Evolutionary conservation across 306 rosid genomes (phyloP).

Genomic region (Ziziphus jujuba): DNA sequence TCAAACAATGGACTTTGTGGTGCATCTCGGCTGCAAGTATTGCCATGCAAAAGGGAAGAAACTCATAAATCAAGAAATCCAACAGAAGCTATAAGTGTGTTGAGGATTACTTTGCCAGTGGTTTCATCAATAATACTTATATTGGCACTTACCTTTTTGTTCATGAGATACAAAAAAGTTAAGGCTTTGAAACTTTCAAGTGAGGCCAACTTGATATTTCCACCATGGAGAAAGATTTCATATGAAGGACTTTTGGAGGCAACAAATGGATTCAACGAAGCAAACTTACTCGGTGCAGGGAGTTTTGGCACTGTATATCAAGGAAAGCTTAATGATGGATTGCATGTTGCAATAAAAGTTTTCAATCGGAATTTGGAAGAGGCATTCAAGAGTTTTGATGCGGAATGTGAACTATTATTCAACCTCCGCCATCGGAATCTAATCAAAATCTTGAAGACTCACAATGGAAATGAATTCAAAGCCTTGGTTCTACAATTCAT

Average conservation of each 20-base stretch:
- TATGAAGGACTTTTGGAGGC: constrained; percentile 13
- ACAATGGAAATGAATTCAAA: background rate
- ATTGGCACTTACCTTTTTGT: background rate
- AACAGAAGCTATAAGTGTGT: too few relatives aligned
- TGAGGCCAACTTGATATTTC: background rate
- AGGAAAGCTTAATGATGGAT: background rate
- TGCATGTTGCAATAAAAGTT: constrained; percentile 16
- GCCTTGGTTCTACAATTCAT: constrained; percentile 10
- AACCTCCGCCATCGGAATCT: constrained; percentile 29
- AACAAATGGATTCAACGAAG: constrained; percentile 15
- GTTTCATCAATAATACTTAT: background rate
- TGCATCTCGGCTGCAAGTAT: background rate
- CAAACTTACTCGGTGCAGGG: constrained; percentile 16
- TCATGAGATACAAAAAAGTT: background rate
- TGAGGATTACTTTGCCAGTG: background rate
- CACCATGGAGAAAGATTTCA: constrained; percentile 14
- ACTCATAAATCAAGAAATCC: background rate
- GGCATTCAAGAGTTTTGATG: background rate
- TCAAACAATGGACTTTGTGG: background rate
- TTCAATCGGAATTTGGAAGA: background rate
- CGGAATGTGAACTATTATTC: constrained; percentile 6
- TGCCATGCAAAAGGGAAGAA: background rate
- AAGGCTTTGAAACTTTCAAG: background rate
- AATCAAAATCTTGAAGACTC: constrained; percentile 15
- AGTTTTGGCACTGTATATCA: constrained; percentile 1